phyloP scores from a whole-genome alignment of 1,139 yeast genomes.

The Magnusiomyces ingens region DNA sequence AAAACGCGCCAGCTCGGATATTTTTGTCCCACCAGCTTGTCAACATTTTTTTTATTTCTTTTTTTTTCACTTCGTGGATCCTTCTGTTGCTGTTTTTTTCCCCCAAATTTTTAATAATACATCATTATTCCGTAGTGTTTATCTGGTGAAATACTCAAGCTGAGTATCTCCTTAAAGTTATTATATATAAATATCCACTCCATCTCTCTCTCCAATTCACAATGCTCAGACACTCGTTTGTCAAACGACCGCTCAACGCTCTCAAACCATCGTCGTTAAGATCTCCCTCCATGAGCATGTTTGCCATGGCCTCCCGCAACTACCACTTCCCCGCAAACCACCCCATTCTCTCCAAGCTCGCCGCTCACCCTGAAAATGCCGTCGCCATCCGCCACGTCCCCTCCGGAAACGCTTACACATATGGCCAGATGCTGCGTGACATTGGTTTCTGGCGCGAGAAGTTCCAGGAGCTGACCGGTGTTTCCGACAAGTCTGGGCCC shows the following conservation, averaged over 20 bases:
- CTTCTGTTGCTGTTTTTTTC: no score
- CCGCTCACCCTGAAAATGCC: constrained; percentile 19
- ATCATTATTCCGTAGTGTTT: no score
- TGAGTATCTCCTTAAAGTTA: background rate
- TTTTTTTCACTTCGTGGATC: no score
- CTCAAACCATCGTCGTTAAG: no score
- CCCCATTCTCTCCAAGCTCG: constrained; percentile 12
- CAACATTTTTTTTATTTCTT: no score
- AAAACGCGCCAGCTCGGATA: no score
- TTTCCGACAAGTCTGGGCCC: constrained; percentile 12
- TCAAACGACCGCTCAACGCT: background rate
- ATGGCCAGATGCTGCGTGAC: constrained; percentile 28
- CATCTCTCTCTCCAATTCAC: background rate
- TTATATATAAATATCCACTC: background rate
- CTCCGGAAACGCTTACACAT: constrained; percentile 30
- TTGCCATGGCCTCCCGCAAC: constrained; percentile 4
- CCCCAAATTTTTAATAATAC: no score
- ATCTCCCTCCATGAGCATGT: background rate
- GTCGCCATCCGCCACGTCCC: constrained; percentile 31
- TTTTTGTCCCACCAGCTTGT: no score
- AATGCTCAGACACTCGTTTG: background rate
- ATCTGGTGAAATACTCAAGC: no score
- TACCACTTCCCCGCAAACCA: constrained; percentile 13
- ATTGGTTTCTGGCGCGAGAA: constrained; percentile 27
- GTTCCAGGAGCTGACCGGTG: constrained; percentile 15